Conservation (phyloP, 73 alveolate species). For the Uronychia setigera region DNA sequence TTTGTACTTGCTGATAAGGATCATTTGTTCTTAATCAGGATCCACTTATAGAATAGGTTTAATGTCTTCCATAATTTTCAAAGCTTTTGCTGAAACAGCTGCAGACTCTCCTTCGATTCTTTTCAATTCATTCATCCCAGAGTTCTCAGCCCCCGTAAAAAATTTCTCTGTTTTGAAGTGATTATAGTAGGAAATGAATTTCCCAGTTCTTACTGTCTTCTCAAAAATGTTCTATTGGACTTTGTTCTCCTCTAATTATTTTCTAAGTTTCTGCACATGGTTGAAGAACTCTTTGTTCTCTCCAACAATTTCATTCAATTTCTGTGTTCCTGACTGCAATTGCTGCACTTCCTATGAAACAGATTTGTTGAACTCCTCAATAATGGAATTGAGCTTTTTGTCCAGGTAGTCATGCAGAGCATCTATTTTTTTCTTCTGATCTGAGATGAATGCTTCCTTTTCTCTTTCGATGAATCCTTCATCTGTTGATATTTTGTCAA, state of each 20-base stretch:
- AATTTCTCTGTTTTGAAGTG: background rate
- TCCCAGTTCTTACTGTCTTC: conserved; percentile 35
- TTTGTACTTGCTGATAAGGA: background rate
- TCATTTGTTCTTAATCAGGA: background rate
- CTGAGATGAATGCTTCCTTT: conserved; percentile 16
- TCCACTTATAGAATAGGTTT: conserved; percentile 18
- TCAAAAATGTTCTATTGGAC: conserved; percentile 20
- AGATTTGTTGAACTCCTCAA: conserved; percentile 45
- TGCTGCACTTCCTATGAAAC: conserved; percentile 12
- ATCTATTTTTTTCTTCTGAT: conserved; percentile 35
- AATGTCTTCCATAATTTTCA: background rate
- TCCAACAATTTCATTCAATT: conserved; percentile 7
- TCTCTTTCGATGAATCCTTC: background rate
- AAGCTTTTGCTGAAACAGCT: background rate
- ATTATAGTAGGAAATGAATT: conserved; percentile 24
- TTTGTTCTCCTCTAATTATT: conserved; percentile 15
- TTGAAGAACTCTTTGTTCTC: conserved; percentile 30
- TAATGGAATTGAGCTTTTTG: conserved; percentile 20
- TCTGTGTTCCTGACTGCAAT: conserved; percentile 6
- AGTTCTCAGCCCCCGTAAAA: background rate
- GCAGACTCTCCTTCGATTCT: background rate
- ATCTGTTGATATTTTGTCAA: background rate
- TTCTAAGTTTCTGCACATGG: conserved; percentile 11
- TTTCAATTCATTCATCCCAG: background rate
- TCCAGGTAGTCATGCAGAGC: conserved; percentile 44